Conservation (phyloP, 192 early-diverging fungal species). For the Podila epigama region DNA sequence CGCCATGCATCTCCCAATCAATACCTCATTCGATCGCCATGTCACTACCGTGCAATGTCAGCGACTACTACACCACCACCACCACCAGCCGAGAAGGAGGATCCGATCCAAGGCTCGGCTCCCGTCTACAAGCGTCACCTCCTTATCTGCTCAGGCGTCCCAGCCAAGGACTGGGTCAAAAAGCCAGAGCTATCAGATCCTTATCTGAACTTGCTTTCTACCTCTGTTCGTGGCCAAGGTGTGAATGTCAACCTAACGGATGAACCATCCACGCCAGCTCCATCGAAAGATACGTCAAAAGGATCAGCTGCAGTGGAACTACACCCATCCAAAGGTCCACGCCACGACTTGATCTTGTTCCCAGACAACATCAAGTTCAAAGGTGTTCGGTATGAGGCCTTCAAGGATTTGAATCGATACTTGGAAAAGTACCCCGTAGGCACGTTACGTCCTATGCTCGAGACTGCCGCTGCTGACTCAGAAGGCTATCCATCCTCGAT, state of each 20-base stretch:
- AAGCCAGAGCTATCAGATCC: constrained; percentile 40
- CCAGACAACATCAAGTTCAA: constrained; percentile 39
- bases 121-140: constrained; percentile 36
- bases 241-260: constrained; percentile 39
- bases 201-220: constrained; percentile 26
- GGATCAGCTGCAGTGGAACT: not conserved
- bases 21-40: not conserved
- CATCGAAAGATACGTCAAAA: not conserved
- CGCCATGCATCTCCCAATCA: not conserved
- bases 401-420: constrained; percentile 25
- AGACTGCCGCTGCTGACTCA: not conserved
- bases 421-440: constrained; percentile 29
- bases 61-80: not conserved
- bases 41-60: not conserved
- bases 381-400: constrained; percentile 22
- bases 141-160: constrained; percentile 34
- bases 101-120: constrained; percentile 39
- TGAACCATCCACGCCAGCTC: not conserved
- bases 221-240: constrained; percentile 33
- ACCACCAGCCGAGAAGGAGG: constrained; percentile 3
- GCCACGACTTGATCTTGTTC: constrained; percentile 40
- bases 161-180: constrained; percentile 21
- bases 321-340: constrained; percentile 22
- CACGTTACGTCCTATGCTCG: constrained; percentile 12
- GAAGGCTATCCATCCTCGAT: not conserved